Evolutionary conservation across 495 filamentous ascomycete species (phyloP), one percentile per base, ranked within the genome.

Genomic region (Bryoglossum gracile): DNA sequence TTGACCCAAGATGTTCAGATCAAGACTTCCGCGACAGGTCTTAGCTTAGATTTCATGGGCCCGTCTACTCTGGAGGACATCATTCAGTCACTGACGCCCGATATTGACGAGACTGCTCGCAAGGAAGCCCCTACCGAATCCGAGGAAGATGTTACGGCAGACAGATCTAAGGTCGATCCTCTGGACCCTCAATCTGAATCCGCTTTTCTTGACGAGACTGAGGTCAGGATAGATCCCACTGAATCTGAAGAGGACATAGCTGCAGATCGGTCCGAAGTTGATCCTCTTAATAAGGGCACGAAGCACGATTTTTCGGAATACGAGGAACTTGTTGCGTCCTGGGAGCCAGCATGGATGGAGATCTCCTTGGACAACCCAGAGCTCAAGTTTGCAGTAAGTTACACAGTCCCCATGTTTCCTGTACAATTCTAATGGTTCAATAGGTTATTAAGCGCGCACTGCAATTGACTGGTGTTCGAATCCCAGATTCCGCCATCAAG

Each of bases 401-500:
- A 25, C 18, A 0, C 21, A 13, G 45, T 17, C n/a, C 42, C 21
- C 23, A 19, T 48, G 22, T 49, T 53, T 8, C 33, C 25, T 35
- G 41, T 41, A 51, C 46, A 39, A 26, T 16, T 34, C 43, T 49
- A 40, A 28, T 19, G 16, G 22, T 43, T 41, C 22, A 40, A 13
- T 37, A 91, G 87, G 71, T 87, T 51, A 63, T 84, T 48, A 92
- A 91, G 68, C 81, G 88, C 33, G 68, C 87, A 40, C 76, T 83
- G 60, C 82, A 88, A 61, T 69, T 96, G 43, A 89, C 80, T 23
- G 87, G 87, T 43, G 76, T 80, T 36, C 75, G 75, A 22, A 68
- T 95, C 55, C 71, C 81, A 25, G 92, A 96, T 65, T 68, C 75
- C 43, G 69, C 69, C 39, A 75, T 89, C 46, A 58, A 68, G 23